Evolutionary conservation across 345 rosid genomes (phyloP).

Genomic region (Arabidopsis suecica): DNA sequence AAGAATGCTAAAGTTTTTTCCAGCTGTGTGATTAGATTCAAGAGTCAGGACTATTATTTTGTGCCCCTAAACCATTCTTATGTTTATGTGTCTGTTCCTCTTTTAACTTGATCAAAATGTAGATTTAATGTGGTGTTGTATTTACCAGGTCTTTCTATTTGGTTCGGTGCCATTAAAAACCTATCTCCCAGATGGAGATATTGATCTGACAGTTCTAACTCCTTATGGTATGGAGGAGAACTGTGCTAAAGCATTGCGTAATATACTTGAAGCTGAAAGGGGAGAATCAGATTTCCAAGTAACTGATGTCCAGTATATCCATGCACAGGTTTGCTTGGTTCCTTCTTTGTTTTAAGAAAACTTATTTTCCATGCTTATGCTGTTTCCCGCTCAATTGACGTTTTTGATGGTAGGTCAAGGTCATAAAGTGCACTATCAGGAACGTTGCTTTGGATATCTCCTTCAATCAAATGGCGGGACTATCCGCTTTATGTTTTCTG

Average conservation of each 20-base stretch:
- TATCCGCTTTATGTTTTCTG: constrained; percentile 71
- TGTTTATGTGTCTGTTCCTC: not conserved
- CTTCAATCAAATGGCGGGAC: constrained; percentile 80
- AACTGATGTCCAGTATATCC: constrained; percentile 66
- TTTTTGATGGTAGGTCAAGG: constrained; percentile 66
- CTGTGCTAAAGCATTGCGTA: constrained; percentile 52
- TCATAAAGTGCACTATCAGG: constrained; percentile 65
- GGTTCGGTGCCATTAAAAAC: constrained; percentile 87
- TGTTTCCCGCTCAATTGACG: not conserved
- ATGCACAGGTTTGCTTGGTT: constrained; percentile 67
- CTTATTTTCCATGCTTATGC: constrained; percentile 7
- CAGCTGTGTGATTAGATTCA: not conserved
- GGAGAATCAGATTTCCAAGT: constrained; percentile 51
- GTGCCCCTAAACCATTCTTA: no score
- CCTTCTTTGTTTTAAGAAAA: not conserved
- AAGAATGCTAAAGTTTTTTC: not conserved
- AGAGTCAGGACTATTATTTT: constrained; percentile 19
- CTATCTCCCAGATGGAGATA: constrained; percentile 96
- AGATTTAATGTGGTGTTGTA: not conserved
- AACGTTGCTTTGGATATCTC: constrained; percentile 74
- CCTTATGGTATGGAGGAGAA: constrained; percentile 61
- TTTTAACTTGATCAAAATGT: not conserved
- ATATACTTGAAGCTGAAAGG: constrained; percentile 55
- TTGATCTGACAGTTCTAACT: constrained; percentile 76
- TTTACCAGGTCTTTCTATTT: constrained; percentile 65